These are phyloP conservation scores for Albatrellus sp. DNA, from an alignment of 1,284 basidiomycete species.

Conservation along the genomic window DNA sequence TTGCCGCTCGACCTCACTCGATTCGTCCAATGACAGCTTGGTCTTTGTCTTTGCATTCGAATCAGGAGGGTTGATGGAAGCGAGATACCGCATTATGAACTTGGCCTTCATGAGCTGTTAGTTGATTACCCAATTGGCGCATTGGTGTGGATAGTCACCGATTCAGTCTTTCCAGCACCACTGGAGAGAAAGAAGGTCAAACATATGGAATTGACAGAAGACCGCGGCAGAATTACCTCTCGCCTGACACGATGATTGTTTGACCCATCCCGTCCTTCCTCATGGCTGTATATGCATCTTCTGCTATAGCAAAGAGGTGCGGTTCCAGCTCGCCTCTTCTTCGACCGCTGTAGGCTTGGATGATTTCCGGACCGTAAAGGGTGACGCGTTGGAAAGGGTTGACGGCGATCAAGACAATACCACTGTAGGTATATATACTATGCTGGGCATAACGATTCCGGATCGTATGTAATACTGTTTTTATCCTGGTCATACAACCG, in stretches of 20 bases:
- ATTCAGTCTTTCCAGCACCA: slow-evolving; percentile 99
- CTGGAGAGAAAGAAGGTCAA: slow-evolving; percentile 28
- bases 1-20: slow-evolving; percentile 91
- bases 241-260: slow-evolving; percentile 98
- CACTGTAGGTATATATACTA: slow-evolving; percentile 98
- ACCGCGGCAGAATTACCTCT: slow-evolving; percentile 53
- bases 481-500: not conserved
- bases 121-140: not conserved
- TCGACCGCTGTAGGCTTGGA: slow-evolving; percentile 92
- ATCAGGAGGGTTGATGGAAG: slow-evolving; percentile 87
- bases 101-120: slow-evolving; percentile 54
- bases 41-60: slow-evolving; percentile 48
- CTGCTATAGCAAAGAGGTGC: slow-evolving; percentile 97
- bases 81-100: slow-evolving; percentile 99
- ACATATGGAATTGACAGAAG: slow-evolving; percentile 6
- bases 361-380: slow-evolving; percentile 91
- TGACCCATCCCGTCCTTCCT: slow-evolving; percentile 90
- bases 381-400: slow-evolving; percentile 96
- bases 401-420: slow-evolving; percentile 95
- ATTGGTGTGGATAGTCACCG: slow-evolving; percentile 32
- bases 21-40: slow-evolving; percentile 67
- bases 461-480: slow-evolving; percentile 87
- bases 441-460: slow-evolving; percentile 94
- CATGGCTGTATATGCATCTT: slow-evolving; percentile 99
- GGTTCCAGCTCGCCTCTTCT: slow-evolving; percentile 93